phyloP scores from a whole-genome alignment of 352 stramenopile species.

The Globisporangium irregulare region DNA sequence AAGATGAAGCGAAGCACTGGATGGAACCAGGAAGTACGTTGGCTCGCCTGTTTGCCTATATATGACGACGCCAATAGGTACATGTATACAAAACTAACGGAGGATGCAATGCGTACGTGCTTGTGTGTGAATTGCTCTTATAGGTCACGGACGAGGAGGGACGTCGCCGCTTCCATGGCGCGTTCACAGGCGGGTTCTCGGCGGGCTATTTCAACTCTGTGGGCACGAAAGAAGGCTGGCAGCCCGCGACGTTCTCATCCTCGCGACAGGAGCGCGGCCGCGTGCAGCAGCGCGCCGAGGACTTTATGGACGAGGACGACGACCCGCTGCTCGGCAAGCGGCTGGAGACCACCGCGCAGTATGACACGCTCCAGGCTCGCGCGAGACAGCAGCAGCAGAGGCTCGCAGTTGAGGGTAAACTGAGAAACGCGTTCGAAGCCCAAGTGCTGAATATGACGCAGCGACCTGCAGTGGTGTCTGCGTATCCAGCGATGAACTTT shows the following conservation, averaged over 20 bases:
- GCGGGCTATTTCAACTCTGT: slow-evolving; percentile 95
- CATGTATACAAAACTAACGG: background rate
- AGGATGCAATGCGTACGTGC: background rate
- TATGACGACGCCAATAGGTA: background rate
- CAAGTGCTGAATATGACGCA: slow-evolving; percentile 3
- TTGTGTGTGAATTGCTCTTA: background rate
- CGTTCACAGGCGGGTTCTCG: slow-evolving; percentile 93
- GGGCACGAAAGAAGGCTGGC: slow-evolving; percentile 87
- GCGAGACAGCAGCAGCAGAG: slow-evolving; percentile 22
- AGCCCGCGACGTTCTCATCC: slow-evolving; percentile 76
- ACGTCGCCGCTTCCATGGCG: slow-evolving; percentile 88
- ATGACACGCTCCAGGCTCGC: slow-evolving; percentile 49
- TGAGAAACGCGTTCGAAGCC: slow-evolving; percentile 16
- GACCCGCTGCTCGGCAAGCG: slow-evolving; percentile 83
- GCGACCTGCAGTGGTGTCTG: background rate
- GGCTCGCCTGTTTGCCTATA: background rate
- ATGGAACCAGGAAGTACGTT: slow-evolving; percentile 58
- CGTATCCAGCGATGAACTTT: slow-evolving; percentile 42
- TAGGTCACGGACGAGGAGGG: slow-evolving; percentile 75
- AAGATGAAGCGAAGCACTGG: slow-evolving; percentile 45
- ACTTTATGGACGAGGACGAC: slow-evolving; percentile 95
- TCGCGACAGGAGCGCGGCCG: slow-evolving; percentile 44
- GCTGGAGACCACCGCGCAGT: slow-evolving; percentile 65
- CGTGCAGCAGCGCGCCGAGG: slow-evolving; percentile 71
- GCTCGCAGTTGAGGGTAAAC: background rate